A percentile compares a stretch with the other conserved stretches of the same genome.
These are phyloP conservation scores for Fraxinus platypoda DNA, from an alignment of 305 asterid species.

Conservation along the genomic window DNA sequence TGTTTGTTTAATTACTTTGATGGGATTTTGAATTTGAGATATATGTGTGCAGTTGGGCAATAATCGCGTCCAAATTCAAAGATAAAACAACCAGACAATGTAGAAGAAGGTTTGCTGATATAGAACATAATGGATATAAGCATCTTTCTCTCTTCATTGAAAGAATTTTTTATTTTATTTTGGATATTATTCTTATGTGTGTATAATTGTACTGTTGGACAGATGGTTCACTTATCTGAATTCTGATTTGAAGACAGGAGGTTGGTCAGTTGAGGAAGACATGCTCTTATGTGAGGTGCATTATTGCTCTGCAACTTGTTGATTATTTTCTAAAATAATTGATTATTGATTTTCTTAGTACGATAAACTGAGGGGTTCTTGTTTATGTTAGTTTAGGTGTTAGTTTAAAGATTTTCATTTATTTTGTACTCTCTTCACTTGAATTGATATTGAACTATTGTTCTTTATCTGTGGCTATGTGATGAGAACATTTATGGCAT, in stretches of 20 bases:
- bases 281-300: conserved; percentile 91
- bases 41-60: conserved; percentile 66
- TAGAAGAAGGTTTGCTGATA: conserved; percentile 82
- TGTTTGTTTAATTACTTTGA: conserved; percentile 1
- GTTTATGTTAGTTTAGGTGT: background rate
- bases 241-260: conserved; percentile 99
- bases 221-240: conserved; percentile 99
- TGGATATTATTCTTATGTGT: conserved; percentile 5
- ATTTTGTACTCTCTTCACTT: background rate
- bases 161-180: conserved; percentile 1
- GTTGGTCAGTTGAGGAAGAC: conserved; percentile 99
- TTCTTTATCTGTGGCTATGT: conserved; percentile 17
- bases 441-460: background rate
- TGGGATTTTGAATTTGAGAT: conserved; percentile 1
- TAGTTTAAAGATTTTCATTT: background rate
- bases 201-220: conserved; percentile 34
- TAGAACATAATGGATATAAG: conserved; percentile 22
- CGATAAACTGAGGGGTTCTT: background rate
- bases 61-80: conserved; percentile 86
- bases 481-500: background rate
- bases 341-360: background rate
- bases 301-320: conserved; percentile 1
- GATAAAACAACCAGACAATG: conserved; percentile 98
- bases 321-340: background rate
- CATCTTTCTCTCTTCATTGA: conserved; percentile 10